These are phyloP conservation scores for Brassica carinata DNA, from an alignment of 345 rosid species.

Conservation along the genomic window DNA sequence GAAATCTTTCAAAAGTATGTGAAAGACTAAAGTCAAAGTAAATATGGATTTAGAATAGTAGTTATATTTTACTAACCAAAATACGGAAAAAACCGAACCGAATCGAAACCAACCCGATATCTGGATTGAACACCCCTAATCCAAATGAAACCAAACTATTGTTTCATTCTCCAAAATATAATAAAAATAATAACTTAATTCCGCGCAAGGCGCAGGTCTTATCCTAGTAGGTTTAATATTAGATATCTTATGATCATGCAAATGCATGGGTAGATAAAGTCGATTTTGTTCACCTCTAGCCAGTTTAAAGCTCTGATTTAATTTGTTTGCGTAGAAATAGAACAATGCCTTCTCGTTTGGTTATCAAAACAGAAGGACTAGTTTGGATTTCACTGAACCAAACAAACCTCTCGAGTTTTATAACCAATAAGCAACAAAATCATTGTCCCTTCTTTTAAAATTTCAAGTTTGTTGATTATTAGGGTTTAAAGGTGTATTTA, in stretches of 20 bases:
- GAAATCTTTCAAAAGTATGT: no score
- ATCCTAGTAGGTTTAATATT: not conserved
- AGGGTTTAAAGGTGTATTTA: not conserved
- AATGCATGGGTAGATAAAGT: slow-evolving; percentile 15
- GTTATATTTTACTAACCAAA: no score
- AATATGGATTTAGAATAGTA: no score
- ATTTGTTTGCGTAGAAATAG: not conserved
- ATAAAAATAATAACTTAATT: no score
- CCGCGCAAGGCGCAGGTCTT: no score
- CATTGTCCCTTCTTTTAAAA: not conserved
- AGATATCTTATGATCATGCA: slow-evolving; percentile 23
- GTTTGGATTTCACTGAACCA: not conserved
- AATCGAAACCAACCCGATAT: no score
- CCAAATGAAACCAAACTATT: no score
- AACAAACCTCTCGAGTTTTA: not conserved
- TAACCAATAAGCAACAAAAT: slow-evolving; percentile 10
- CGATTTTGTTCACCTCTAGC: slow-evolving; percentile 8
- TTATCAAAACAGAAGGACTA: not conserved
- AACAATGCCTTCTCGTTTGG: slow-evolving; percentile 4
- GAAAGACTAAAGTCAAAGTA: no score
- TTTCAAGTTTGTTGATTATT: slow-evolving; percentile 16
- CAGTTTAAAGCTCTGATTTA: not conserved
- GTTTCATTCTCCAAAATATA: no score
- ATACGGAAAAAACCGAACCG: no score
- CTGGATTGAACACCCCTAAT: no score